A percentile compares a stretch with the other conserved stretches of the same genome.
Evolutionary conservation across 73 alveolate species (phyloP).

Genomic region (Paramecium biaurelia): DNA sequence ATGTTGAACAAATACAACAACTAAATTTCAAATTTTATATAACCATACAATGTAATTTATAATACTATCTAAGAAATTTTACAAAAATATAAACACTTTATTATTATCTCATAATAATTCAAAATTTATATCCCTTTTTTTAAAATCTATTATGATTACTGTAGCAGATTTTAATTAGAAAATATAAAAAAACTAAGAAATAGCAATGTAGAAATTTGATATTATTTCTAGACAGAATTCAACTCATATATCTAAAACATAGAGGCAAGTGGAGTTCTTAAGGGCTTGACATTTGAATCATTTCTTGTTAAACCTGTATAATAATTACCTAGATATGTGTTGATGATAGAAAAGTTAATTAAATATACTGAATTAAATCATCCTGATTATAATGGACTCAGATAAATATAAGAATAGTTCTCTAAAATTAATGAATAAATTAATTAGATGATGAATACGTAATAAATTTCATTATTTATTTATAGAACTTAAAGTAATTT

Average conservation of each 20-base stretch:
- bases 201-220: background rate
- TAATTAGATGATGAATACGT: slow-evolving; percentile 21
- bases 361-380: slow-evolving; percentile 4
- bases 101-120: background rate
- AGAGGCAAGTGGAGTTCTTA: background rate
- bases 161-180: slow-evolving; percentile 11
- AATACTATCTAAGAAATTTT: background rate
- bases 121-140: slow-evolving; percentile 19
- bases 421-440: background rate
- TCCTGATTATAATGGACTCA: slow-evolving; percentile 24
- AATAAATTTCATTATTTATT: background rate
- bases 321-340: slow-evolving; percentile 47
- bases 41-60: background rate
- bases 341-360: background rate
- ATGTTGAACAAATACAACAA: background rate
- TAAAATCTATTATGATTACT: slow-evolving; percentile 40
- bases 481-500: slow-evolving; percentile 11
- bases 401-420: background rate
- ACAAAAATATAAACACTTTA: background rate
- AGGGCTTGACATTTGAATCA: slow-evolving; percentile 20
- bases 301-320: slow-evolving; percentile 37
- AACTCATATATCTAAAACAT: background rate
- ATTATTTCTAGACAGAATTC: background rate
- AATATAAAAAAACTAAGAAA: background rate
- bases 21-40: background rate